These are phyloP conservation scores for Fusarium sp. DNA, from an alignment of 2,329 filamentous ascomycete genomes.

Conservation along the genomic window DNA sequence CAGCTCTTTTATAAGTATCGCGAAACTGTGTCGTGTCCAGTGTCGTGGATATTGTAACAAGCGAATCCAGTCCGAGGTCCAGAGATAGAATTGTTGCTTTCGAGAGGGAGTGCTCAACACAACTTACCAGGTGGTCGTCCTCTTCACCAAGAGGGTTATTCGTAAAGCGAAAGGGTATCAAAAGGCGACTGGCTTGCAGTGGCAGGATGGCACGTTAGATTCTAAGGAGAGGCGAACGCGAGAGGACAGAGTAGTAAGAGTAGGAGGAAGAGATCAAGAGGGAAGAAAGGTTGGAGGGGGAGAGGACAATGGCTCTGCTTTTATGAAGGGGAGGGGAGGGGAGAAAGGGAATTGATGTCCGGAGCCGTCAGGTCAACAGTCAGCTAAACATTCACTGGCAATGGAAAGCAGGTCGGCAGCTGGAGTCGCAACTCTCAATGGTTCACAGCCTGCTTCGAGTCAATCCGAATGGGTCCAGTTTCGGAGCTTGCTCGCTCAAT, in stretches of 20 bases:
- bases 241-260: constrained; percentile 42
- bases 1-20: not conserved
- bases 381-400: too few relatives aligned
- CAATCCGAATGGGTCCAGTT: constrained; percentile 43
- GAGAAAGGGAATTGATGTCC: constrained; percentile 39
- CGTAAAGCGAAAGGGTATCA: constrained; percentile 43
- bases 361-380: constrained; percentile 13
- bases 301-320: constrained; percentile 43
- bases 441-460: constrained; percentile 35
- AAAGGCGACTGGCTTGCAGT: constrained; percentile 49
- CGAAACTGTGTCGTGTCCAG: constrained; percentile 4
- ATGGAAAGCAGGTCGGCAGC: constrained; percentile 27
- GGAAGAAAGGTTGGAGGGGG: constrained; percentile 25
- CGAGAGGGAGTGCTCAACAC: constrained; percentile 14
- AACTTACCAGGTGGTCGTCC: constrained; percentile 48
- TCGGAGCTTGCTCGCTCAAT: constrained; percentile 27
- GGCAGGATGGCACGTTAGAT: constrained; percentile 38
- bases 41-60: constrained; percentile 4
- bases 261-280: constrained; percentile 34
- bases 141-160: constrained; percentile 34
- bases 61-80: constrained; percentile 3
- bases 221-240: constrained; percentile 45
- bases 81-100: constrained; percentile 6
- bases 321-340: constrained; percentile 42
- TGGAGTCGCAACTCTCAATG: constrained; percentile 25